These are phyloP conservation scores for Venturia nashicola DNA, from an alignment of 2,329 filamentous ascomycete species.

Conservation along the genomic window DNA sequence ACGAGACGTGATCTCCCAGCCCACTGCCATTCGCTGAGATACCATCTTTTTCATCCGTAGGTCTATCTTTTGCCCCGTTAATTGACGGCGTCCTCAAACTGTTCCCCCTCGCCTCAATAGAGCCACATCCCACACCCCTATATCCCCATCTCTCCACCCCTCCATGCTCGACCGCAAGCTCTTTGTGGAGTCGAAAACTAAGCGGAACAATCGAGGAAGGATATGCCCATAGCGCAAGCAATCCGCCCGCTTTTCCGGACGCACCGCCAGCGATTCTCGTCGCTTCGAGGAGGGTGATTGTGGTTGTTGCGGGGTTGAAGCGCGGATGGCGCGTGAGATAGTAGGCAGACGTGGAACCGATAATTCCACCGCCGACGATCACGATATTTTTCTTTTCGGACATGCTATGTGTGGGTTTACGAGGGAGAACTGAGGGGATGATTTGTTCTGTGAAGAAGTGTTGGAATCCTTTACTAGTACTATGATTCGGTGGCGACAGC, in stretches of 20 bases:
- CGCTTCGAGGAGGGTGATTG: slow-evolving; percentile 78
- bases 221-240: slow-evolving; percentile 87
- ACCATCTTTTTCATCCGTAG: slow-evolving; percentile 19
- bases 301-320: slow-evolving; percentile 63
- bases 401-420: neutral
- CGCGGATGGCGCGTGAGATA: slow-evolving; percentile 76
- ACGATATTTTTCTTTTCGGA: slow-evolving; percentile 6
- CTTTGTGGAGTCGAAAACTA: slow-evolving; percentile 70
- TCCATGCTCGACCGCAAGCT: slow-evolving; percentile 73
- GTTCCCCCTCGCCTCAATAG: slow-evolving; percentile 41
- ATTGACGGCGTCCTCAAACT: slow-evolving; percentile 11
- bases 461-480: no score
- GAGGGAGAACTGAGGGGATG: neutral
- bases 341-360: slow-evolving; percentile 84
- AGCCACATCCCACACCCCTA: slow-evolving; percentile 62
- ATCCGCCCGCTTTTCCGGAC: slow-evolving; percentile 85
- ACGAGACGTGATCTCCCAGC: slow-evolving; percentile 31
- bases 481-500: neutral
- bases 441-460: neutral
- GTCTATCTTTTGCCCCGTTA: slow-evolving; percentile 16
- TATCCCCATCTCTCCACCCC: slow-evolving; percentile 81
- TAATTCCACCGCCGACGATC: slow-evolving; percentile 69
- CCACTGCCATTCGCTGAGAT: slow-evolving; percentile 12
- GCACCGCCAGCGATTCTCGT: slow-evolving; percentile 77
- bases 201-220: slow-evolving; percentile 72